phyloP scores from a whole-genome alignment of 164 flowering plant genomes.

The Sedum album region DNA sequence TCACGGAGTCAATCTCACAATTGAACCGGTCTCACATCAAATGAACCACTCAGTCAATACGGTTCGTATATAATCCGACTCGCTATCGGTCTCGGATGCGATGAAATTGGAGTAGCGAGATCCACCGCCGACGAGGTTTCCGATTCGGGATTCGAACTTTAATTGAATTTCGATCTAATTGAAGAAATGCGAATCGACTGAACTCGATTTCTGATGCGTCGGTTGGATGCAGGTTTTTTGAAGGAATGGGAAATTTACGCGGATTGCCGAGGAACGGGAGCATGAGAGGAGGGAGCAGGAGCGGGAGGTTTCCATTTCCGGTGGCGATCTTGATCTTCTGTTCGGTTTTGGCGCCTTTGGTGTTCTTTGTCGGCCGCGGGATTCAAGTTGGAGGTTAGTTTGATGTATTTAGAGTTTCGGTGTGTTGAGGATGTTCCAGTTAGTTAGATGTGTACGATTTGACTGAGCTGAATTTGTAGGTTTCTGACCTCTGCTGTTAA shows the following conservation, averaged over 20 bases:
- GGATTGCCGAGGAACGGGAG: conserved; percentile 21
- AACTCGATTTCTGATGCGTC: background rate
- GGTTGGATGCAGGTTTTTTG: background rate
- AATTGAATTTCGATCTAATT: background rate
- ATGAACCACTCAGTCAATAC: too few species aligned
- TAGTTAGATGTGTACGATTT: background rate
- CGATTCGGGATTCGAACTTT: background rate
- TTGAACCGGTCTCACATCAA: too few species aligned
- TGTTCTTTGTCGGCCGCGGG: conserved; percentile 50
- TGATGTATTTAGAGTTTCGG: background rate
- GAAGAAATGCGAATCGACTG: background rate
- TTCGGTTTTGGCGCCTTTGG: conserved; percentile 36
- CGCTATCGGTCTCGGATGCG: background rate
- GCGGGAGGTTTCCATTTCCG: conserved; percentile 25
- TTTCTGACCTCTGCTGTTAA: too few species aligned
- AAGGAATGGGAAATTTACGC: conserved; percentile 39
- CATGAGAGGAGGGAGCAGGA: conserved; percentile 27
- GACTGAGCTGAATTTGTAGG: too few species aligned
- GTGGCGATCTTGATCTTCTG: conserved; percentile 28
- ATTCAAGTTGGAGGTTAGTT: conserved; percentile 27
- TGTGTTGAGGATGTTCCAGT: background rate
- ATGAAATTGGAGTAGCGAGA: background rate
- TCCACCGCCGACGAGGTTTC: conserved; percentile 4
- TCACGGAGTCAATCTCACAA: too few species aligned
- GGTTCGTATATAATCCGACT: too few species aligned